Conservation (phyloP, 2,329 filamentous ascomycete genomes). For the Hirsutella rhossiliensis region DNA sequence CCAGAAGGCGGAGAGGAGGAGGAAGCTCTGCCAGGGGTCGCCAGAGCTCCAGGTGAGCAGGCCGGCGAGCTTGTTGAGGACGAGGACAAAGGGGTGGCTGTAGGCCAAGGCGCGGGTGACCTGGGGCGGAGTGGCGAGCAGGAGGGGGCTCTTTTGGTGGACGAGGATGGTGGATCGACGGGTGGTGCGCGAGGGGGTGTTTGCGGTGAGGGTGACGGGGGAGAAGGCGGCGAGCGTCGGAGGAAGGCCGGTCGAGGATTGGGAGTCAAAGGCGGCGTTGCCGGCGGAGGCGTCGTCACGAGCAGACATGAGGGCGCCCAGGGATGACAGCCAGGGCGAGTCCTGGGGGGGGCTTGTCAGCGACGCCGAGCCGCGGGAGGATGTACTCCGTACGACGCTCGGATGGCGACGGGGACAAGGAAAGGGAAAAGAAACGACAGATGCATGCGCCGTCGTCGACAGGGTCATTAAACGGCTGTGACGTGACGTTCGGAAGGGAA, state of each 20-base stretch:
- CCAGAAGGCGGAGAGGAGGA: constrained; percentile 81
- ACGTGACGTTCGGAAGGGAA: no score
- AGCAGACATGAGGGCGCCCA: constrained; percentile 24
- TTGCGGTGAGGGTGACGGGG: constrained; percentile 62
- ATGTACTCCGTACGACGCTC: no score
- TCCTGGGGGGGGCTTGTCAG: constrained; percentile 17
- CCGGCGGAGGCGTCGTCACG: constrained; percentile 24
- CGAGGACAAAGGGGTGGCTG: constrained; percentile 86
- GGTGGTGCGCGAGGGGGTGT: constrained; percentile 44
- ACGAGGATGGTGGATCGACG: constrained; percentile 87
- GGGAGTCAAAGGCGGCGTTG: constrained; percentile 17
- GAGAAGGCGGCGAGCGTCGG: constrained; percentile 87
- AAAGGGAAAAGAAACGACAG: not conserved
- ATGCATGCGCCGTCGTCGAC: no score
- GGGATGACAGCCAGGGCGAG: constrained; percentile 39
- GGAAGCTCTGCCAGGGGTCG: constrained; percentile 94
- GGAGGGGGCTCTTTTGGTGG: constrained; percentile 87
- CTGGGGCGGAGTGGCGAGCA: constrained; percentile 87
- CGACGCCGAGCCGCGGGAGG: not conserved
- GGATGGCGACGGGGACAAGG: not conserved
- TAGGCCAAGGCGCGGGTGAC: constrained; percentile 91
- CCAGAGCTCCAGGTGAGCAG: constrained; percentile 87
- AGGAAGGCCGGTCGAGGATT: constrained; percentile 27
- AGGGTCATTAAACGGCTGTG: no score
- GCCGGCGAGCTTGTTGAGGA: constrained; percentile 74